Base-by-base conservation (phyloP, 2,329 filamentous ascomycete species). In the Magnaporthales sp. region DNA sequence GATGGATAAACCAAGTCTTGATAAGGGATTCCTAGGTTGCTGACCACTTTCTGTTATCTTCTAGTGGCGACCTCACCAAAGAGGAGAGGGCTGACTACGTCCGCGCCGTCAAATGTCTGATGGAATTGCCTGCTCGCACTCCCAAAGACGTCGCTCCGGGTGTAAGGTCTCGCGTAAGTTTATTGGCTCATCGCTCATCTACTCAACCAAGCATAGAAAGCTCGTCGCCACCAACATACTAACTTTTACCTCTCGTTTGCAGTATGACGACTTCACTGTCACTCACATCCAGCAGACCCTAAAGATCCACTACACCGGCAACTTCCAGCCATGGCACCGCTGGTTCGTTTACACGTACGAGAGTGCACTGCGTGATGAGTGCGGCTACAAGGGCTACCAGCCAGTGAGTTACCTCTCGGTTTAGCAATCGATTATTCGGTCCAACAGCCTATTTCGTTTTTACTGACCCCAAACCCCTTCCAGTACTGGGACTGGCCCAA, bases 241-340 rank as follows among this genome's bases (percentile, higher is more conserved):
- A 7, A 46, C 15, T 7, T 46, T 46, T 2, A n/a, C 29, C 24
- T 8, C 22, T 11, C 11, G 10, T 24, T 5, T 5, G 3, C 15
- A 65, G 63, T 65, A 79, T 67, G 83, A 85, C 70, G 83, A 85
- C 67, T 85, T 80, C 60, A 75, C 82, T 6, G 81, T 78, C 5
- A 75, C 77, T 0, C 83, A 85, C 68, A 78, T 85, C 67, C 79
- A 82, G 66, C 76, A 80, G 68, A 82, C 82, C 0, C 68, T 75
- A 10, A 65, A 64, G 0, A 82, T 84, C 22, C 83, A 84, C 69
- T 75, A 73, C 66, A 79, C 71, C 73, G 72, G 70, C 32, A 71
- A 72, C 68, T 75, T 75, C 67, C 69, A 72, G 63, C 67, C 73
- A 1, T 75, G 74, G 73, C 74, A 76, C 66, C 70, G 74, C 29